Conservation (phyloP, 2,329 filamentous ascomycete genomes). For the Aspergillus sp. region DNA sequence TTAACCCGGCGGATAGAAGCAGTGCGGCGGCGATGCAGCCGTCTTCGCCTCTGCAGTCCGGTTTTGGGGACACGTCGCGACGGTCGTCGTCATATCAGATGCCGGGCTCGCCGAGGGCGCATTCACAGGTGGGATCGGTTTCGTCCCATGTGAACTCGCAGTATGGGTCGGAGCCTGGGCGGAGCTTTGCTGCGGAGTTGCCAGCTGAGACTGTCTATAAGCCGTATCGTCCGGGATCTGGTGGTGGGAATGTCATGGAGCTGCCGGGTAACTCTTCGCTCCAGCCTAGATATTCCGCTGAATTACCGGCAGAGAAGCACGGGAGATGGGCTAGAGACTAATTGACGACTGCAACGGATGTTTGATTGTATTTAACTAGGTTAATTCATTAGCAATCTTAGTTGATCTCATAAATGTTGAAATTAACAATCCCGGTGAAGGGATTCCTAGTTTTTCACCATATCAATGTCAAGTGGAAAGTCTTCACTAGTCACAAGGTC, state of each 20-base stretch:
- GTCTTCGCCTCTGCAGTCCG: not conserved
- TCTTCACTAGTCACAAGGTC: too few relatives aligned
- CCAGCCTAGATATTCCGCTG: not conserved
- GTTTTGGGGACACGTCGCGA: too few relatives aligned
- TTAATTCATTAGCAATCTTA: too few relatives aligned
- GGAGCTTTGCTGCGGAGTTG: not conserved
- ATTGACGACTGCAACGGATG: too few relatives aligned
- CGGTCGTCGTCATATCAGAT: not conserved
- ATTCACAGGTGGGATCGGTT: not conserved
- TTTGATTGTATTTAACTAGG: too few relatives aligned
- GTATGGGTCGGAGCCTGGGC: not conserved
- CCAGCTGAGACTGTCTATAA: slow-evolving; percentile 1
- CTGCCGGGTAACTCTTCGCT: not conserved
- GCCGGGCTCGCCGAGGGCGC: not conserved
- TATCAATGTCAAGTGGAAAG: too few relatives aligned
- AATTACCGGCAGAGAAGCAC: not conserved
- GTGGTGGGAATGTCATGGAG: not conserved
- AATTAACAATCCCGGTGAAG: too few relatives aligned
- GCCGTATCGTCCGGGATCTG: not conserved
- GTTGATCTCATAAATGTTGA: too few relatives aligned
- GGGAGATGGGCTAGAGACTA: too few relatives aligned
- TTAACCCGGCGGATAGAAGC: slow-evolving; percentile 3
- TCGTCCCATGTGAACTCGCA: not conserved
- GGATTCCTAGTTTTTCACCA: too few relatives aligned
- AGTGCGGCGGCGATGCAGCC: not conserved